phyloP scores from a whole-genome alignment of 1,284 basidiomycete species.

The Xanthoconium separans region DNA sequence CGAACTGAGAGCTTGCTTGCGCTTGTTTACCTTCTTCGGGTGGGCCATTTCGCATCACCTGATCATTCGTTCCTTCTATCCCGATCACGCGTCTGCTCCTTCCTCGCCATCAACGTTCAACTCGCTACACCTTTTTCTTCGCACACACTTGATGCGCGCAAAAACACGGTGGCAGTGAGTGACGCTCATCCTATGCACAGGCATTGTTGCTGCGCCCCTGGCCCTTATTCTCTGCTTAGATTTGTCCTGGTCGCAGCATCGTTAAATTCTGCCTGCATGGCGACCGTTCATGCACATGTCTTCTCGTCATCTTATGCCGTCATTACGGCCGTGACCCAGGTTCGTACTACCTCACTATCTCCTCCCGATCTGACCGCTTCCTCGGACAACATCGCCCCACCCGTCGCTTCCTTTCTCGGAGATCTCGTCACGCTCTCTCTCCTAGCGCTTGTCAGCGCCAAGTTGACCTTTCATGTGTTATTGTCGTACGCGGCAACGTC shows the following conservation, averaged over 20 bases:
- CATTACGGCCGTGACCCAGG: constrained; percentile 82
- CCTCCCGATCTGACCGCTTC: neutral
- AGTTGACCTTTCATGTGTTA: constrained; percentile 59
- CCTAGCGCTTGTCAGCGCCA: constrained; percentile 61
- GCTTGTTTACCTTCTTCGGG: constrained; percentile 83
- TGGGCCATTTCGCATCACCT: constrained; percentile 70
- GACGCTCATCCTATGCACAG: too few relatives aligned
- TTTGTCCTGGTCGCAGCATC: constrained; percentile 87
- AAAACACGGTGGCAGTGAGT: too few relatives aligned
- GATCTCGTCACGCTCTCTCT: constrained; percentile 90
- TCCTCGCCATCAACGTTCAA: constrained; percentile 73
- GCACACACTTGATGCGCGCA: too few relatives aligned
- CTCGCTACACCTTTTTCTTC: too few relatives aligned
- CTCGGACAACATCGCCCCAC: constrained; percentile 92
- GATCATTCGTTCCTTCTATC: constrained; percentile 85
- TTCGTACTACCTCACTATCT: constrained; percentile 30
- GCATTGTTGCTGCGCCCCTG: neutral
- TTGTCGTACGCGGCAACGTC: constrained; percentile 63
- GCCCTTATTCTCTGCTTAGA: constrained; percentile 38
- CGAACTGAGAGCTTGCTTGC: constrained; percentile 83
- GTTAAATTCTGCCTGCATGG: constrained; percentile 81
- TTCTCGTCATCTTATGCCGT: constrained; percentile 79
- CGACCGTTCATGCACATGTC: constrained; percentile 90
- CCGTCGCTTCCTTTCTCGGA: constrained; percentile 89
- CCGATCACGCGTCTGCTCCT: constrained; percentile 77